phyloP scores from a whole-genome alignment of 2,329 filamentous ascomycete genomes.

The Colletotrichum neosansevieriae region DNA sequence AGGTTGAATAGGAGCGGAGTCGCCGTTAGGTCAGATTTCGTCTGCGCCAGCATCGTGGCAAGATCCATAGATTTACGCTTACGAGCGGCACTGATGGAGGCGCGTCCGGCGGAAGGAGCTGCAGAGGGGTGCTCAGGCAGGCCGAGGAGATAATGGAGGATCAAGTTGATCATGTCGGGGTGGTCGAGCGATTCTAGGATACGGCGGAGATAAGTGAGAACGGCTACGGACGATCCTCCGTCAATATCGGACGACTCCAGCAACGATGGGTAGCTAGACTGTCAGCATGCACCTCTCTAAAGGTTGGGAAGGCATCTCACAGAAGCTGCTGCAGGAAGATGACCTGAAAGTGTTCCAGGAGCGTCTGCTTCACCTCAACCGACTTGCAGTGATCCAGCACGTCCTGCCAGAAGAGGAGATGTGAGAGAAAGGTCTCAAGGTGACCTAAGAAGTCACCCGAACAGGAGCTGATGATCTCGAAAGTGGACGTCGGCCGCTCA shows the following conservation, averaged over 20 bases:
- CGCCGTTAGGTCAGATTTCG: conserved; percentile 75
- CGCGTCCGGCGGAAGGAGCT: conserved; percentile 54
- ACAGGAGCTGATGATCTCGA: conserved; percentile 80
- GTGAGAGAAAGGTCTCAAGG: conserved; percentile 92
- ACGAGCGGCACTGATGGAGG: conserved; percentile 75
- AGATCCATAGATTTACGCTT: conserved; percentile 92
- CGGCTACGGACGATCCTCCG: conserved; percentile 94
- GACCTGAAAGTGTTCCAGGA: conserved; percentile 97
- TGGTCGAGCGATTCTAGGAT: conserved; percentile 94
- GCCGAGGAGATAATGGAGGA: conserved; percentile 91
- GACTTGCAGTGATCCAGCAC: conserved; percentile 96
- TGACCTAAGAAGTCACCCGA: conserved; percentile 84
- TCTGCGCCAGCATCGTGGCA: conserved; percentile 79
- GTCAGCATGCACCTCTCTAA: conserved; percentile 28
- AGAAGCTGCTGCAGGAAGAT: conserved; percentile 95
- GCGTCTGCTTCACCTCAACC: conserved; percentile 88
- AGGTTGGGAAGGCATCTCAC: conserved; percentile 60
- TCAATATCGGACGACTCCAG: conserved; percentile 97
- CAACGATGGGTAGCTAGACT: conserved; percentile 85
- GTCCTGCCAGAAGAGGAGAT: conserved; percentile 98
- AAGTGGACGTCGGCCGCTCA: conserved; percentile 75
- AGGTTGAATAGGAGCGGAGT: conserved; percentile 94
- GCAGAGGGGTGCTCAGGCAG: conserved; percentile 70
- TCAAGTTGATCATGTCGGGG: conserved; percentile 92
- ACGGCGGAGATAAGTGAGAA: conserved; percentile 90